Conservation (phyloP, 2,329 filamentous ascomycete genomes). For the Trematosphaeria pertusa region DNA sequence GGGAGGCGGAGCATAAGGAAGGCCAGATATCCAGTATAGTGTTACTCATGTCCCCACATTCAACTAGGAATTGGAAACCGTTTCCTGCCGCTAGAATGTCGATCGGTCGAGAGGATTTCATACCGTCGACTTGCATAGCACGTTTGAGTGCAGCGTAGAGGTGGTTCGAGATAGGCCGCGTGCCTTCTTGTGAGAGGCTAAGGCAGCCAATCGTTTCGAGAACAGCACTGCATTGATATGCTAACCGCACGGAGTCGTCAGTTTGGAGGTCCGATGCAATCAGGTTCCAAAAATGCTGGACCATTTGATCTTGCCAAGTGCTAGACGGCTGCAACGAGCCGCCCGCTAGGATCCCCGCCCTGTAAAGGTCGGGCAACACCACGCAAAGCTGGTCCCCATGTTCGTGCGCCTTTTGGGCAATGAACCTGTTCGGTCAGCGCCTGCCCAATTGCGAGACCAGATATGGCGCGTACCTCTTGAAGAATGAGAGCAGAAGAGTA, state of each 20-base stretch:
- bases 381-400: constrained; percentile 38
- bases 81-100: constrained; percentile 73
- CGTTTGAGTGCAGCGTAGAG: constrained; percentile 30
- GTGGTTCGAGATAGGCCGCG: constrained; percentile 23
- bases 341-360: constrained; percentile 26
- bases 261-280: constrained; percentile 2
- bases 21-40: constrained; percentile 63
- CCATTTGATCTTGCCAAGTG: constrained; percentile 56
- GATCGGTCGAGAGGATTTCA: constrained; percentile 8
- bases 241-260: constrained; percentile 15
- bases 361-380: constrained; percentile 37
- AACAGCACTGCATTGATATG: constrained; percentile 40
- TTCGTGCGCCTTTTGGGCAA: constrained; percentile 57
- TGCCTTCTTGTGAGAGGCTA: constrained; percentile 26
- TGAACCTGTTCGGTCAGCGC: no score
- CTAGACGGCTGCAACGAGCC: constrained; percentile 30
- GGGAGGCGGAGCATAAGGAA: constrained; percentile 69
- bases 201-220: constrained; percentile 34
- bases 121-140: constrained; percentile 17
- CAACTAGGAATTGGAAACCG: constrained; percentile 75
- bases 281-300: constrained; percentile 70
- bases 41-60: constrained; percentile 63
- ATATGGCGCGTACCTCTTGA: constrained; percentile 69
- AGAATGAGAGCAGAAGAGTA: constrained; percentile 77
- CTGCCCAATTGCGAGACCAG: background rate